Evolutionary conservation across 495 filamentous ascomycete genomes (phyloP).

Genomic region (Hypoxylon rickii): DNA sequence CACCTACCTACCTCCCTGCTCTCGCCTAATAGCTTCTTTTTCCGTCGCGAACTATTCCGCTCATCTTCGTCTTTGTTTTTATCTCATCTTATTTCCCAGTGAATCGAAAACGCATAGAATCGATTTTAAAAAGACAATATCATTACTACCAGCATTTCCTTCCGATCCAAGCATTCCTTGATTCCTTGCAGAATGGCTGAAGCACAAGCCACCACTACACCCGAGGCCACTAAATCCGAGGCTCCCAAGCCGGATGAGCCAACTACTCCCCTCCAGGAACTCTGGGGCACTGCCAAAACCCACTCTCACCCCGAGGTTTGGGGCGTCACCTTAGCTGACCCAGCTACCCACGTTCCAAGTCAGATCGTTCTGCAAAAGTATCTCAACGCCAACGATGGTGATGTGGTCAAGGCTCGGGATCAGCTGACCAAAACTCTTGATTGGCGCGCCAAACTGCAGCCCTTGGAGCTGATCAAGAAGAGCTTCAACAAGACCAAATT

Average conservation of each 20-base stretch:
- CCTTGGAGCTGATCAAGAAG: constrained; percentile 52
- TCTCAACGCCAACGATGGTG: constrained; percentile 81
- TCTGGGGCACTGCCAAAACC: constrained; percentile 44
- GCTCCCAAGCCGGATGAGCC: constrained; percentile 31
- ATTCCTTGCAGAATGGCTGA: constrained; percentile 14
- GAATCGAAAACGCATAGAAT: no score
- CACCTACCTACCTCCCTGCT: no score
- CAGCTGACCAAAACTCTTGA: constrained; percentile 78
- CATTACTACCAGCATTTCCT: no score
- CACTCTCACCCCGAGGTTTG: constrained; percentile 71
- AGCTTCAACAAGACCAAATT: constrained; percentile 59
- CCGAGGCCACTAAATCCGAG: constrained; percentile 24
- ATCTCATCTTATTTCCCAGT: constrained; percentile 8
- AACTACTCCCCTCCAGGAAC: constrained; percentile 36
- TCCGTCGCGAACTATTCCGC: no score
- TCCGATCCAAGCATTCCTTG: neutral
- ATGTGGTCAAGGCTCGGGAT: constrained; percentile 68
- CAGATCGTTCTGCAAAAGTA: constrained; percentile 87
- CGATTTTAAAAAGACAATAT: neutral
- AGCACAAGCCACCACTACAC: constrained; percentile 6
- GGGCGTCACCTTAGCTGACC: constrained; percentile 67
- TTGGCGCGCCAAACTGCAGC: constrained; percentile 71
- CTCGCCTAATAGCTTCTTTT: no score
- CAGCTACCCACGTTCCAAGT: constrained; percentile 65
- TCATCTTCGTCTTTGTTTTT: neutral